A percentile compares a stretch with the other conserved stretches of the same genome.
Evolutionary conservation across 2,329 filamentous ascomycete genomes (phyloP).

Genomic region (Fusarium sublunatum): DNA sequence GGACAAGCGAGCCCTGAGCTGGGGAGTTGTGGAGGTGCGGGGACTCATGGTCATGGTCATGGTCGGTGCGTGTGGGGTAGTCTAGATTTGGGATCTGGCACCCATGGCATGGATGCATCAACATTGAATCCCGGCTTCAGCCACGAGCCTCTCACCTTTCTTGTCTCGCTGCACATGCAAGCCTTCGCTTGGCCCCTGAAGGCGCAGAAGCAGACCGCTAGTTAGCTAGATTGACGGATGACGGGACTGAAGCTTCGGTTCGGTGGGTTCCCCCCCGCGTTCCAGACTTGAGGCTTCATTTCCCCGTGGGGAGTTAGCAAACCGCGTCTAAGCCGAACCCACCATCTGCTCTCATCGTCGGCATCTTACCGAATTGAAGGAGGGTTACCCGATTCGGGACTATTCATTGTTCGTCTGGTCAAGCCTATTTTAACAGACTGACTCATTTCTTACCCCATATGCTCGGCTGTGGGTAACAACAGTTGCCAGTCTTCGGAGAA

Average conservation of each 20-base stretch:
- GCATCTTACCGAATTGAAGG: constrained; percentile 20
- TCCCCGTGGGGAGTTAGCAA: constrained; percentile 33
- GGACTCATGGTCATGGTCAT: constrained; percentile 21
- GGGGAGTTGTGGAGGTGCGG: constrained; percentile 43
- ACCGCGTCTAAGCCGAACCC: constrained; percentile 36
- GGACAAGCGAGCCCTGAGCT: constrained; percentile 28
- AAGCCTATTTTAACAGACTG: constrained; percentile 13
- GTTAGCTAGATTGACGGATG: constrained; percentile 21
- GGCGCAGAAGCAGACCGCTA: constrained; percentile 11
- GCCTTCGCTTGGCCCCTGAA: constrained; percentile 25
- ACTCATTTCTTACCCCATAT: constrained; percentile 11
- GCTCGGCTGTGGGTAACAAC: neutral
- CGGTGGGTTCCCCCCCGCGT: constrained; percentile 26
- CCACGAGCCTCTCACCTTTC: constrained; percentile 17
- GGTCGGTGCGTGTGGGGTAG: constrained; percentile 45
- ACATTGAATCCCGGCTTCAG: constrained; percentile 25
- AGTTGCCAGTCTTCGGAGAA: neutral
- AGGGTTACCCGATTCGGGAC: constrained; percentile 17
- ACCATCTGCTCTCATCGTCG: constrained; percentile 24
- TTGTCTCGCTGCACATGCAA: constrained; percentile 1
- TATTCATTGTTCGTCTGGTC: constrained; percentile 2
- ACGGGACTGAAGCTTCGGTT: constrained; percentile 17
- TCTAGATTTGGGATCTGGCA: constrained; percentile 36
- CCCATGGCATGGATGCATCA: constrained; percentile 15
- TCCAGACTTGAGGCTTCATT: constrained; percentile 30